Percentiles rank a stretch among this genome's conserved stretches.
Conservation (phyloP, 805 yeast genomes). For the Candida xyloterini region DNA sequence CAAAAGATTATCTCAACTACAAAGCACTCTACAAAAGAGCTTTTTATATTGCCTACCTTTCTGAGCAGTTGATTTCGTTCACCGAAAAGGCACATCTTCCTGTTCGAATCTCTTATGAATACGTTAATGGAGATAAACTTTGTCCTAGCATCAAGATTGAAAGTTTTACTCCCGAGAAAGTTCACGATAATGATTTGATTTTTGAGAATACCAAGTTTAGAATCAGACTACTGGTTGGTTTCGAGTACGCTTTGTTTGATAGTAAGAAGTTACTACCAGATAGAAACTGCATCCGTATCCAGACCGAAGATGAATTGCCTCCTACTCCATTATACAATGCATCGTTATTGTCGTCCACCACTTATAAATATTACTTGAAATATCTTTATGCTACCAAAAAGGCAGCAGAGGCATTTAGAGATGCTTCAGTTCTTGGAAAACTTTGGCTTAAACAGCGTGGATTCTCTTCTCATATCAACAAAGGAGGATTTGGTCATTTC, state of each 20-base stretch:
- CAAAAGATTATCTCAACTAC: conserved; percentile 87
- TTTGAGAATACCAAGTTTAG: conserved; percentile 67
- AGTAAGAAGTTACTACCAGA: conserved; percentile 73
- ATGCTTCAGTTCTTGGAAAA: conserved; percentile 83
- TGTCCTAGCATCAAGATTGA: conserved; percentile 71
- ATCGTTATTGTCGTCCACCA: conserved; percentile 65
- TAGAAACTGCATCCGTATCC: conserved; percentile 78
- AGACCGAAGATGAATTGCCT: conserved; percentile 44
- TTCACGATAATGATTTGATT: conserved; percentile 47
- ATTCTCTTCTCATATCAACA: conserved; percentile 55
- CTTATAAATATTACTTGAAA: conserved; percentile 68
- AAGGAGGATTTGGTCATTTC: conserved; percentile 86
- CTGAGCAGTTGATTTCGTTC: conserved; percentile 56
- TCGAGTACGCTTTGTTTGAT: conserved; percentile 70
- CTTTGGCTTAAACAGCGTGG: conserved; percentile 92
- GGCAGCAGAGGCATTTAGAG: conserved; percentile 75
- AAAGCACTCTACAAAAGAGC: conserved; percentile 88
- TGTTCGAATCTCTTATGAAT: conserved; percentile 59
- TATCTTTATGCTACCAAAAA: conserved; percentile 73
- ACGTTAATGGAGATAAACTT: conserved; percentile 70
- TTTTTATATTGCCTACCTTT: conserved; percentile 77
- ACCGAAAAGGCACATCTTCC: conserved; percentile 57
- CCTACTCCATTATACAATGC: conserved; percentile 90
- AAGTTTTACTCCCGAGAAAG: conserved; percentile 44
- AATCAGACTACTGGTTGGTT: conserved; percentile 69